A percentile compares a stretch with the other conserved stretches of the same genome.
phyloP scores from a whole-genome alignment of 2,329 filamentous ascomycete species.

The Coccinonectria pachysandricola region DNA sequence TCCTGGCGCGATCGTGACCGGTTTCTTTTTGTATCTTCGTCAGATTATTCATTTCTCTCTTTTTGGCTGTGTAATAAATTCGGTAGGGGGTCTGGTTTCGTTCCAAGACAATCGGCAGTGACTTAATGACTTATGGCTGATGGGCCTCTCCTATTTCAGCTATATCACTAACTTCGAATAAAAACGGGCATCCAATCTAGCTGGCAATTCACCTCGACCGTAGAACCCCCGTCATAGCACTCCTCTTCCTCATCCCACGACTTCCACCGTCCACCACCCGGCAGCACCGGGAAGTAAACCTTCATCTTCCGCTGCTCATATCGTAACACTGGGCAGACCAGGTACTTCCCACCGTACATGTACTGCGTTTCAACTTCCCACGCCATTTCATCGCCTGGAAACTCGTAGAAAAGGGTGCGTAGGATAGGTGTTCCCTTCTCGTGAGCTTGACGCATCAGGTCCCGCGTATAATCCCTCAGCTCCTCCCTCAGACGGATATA shows the following conservation, averaged over 20 bases:
- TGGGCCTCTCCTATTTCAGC: too few species aligned
- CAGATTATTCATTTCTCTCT: background rate
- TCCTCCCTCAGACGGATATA: conserved; percentile 50
- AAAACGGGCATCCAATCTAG: background rate
- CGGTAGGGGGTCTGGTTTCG: too few species aligned
- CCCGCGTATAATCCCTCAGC: conserved; percentile 46
- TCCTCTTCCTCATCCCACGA: background rate
- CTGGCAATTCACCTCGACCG: background rate
- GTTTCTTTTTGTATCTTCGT: too few species aligned
- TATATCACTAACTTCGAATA: too few species aligned
- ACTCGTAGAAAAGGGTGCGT: conserved; percentile 53
- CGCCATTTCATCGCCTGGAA: conserved; percentile 39
- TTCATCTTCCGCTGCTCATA: conserved; percentile 31
- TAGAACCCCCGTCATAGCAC: background rate
- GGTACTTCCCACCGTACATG: conserved; percentile 51
- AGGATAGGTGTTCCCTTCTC: conserved; percentile 52
- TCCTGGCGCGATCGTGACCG: conserved; percentile 20
- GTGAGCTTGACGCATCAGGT: conserved; percentile 49
- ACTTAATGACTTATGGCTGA: too few species aligned
- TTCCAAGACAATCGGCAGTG: too few species aligned
- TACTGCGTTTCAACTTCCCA: conserved; percentile 54
- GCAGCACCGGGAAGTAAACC: conserved; percentile 41
- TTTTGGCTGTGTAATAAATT: too few species aligned
- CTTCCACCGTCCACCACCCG: conserved; percentile 10
- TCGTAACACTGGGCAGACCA: conserved; percentile 46